Base-by-base conservation (phyloP, 2,329 filamentous ascomycete genomes). In the Orbilia quercus region DNA sequence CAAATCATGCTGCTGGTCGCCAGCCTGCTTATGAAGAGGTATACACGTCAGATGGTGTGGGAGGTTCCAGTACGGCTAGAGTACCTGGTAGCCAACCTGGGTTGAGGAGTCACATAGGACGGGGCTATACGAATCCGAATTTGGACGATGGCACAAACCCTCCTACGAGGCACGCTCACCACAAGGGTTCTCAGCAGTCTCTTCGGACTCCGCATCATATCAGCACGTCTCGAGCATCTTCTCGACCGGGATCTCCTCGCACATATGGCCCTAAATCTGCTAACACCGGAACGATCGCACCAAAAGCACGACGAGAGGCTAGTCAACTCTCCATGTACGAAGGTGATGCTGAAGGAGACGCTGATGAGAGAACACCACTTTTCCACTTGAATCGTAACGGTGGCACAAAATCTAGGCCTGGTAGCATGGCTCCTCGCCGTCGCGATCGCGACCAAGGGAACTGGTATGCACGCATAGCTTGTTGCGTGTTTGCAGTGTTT, bases 281-380 rank as follows among this genome's bases (percentile, higher is more conserved):
- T 18, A 44, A 25, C 6, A 73, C 62, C 16, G 66, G 66, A 44
- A 45, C 22, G 22, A 45, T 64, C 25, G 40, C 50, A 6, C 60
- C 70, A 12, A 74, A 65, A 36, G 44, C 70, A 23, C 62, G 58
- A 64, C 44, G 63, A 55, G 62, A 69, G 38, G 70, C 57, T n/a
- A 74, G 70, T 25, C 59, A 74, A n/a, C 62, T 74, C 22, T 74
- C 75, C 2, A 6, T 70, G 36, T 78, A 78, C 54, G 77, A 66
- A 81, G 84, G 69, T 80, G 84, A 76, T 80, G 82, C 76, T 79
- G 81, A 75, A 47, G 89, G 88, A 7, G 92, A 90, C 40, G 92
- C 96, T 78, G 91, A 96, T 79, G 95, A 97, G 82, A 88, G 90
- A 48, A 95, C 92, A 1, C 95, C 94, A 7, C 84, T 98, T 47